Evolutionary conservation across 495 filamentous ascomycete species (phyloP).

Genomic region (Oleoguttula mirabilis): DNA sequence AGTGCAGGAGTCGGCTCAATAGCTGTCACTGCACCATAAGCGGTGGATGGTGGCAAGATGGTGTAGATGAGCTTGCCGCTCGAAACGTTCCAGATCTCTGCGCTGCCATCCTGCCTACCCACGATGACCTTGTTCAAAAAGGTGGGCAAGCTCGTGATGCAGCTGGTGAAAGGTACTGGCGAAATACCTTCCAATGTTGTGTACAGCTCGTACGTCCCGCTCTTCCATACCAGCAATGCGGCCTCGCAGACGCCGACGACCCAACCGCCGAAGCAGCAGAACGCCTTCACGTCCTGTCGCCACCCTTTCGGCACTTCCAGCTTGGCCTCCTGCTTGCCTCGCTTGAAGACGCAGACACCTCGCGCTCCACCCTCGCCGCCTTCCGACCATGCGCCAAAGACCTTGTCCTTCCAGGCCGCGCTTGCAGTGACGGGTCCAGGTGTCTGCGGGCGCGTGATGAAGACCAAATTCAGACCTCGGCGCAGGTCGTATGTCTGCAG

Average conservation of each 20-base stretch:
- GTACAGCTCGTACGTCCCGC: conserved; percentile 73
- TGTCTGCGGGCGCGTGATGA: conserved; percentile 80
- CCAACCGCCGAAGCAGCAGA: conserved; percentile 84
- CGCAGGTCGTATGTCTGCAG: conserved; percentile 92
- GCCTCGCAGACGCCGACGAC: conserved; percentile 67
- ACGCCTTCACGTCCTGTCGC: conserved; percentile 56
- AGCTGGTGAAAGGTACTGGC: conserved; percentile 42
- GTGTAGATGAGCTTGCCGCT: conserved; percentile 82
- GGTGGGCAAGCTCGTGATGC: conserved; percentile 73
- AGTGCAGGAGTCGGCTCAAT: conserved; percentile 72
- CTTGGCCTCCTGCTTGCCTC: conserved; percentile 74
- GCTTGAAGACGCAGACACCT: conserved; percentile 87
- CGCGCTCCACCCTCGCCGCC: conserved; percentile 36
- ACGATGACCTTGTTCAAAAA: conserved; percentile 92
- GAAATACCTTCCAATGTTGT: conserved; percentile 49
- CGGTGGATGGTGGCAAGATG: conserved; percentile 53
- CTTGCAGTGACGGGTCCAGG: conserved; percentile 77
- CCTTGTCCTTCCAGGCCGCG: conserved; percentile 71
- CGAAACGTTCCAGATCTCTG: conserved; percentile 95
- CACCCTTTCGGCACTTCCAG: conserved; percentile 51
- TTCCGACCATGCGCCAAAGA: conserved; percentile 77
- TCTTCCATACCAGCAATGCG: conserved; percentile 80
- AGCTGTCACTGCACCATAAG: conserved; percentile 64
- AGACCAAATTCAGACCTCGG: conserved; percentile 78
- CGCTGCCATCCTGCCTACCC: conserved; percentile 70